Evolutionary conservation across 2,329 filamentous ascomycete species (phyloP), one percentile per base, ranked within the genome.

Genomic region (Fusarium nanum): DNA sequence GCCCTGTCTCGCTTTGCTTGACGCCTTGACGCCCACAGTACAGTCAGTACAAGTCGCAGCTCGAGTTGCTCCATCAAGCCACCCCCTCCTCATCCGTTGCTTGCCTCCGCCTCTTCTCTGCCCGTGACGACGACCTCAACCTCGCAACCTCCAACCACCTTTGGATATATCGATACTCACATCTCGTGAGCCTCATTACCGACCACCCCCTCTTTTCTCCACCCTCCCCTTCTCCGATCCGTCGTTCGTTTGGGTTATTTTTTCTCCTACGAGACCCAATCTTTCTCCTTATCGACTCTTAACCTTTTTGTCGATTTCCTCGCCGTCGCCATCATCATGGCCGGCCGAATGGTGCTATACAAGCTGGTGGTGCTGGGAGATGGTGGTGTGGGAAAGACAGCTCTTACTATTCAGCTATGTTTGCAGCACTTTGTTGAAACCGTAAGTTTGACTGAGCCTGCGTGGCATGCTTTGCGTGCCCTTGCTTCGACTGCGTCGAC

Each of bases 401-500:
- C 94, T 77, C 85, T 97, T 79, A 97, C 94, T 62, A 97, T 97
- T 79, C 94, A 99, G 90, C 87, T 99, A 76, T 98, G 96, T 81
- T 84, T 98, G 78, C 97, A 98, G 82, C 96, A 99, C 83, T 99
- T 99, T 80, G 94, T 98, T 77, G 95, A 98, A 84, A 98, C 94
- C 68, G 88, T 91, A 83, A 82, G 88, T 85, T 64, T 44, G 45
- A 45, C 49, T 37, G 34, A 37, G 34, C 34, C 34, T 37, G 34
- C 34, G 34, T 42, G 32, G 18, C 34, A 42, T 41, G 37, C 42
- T 55, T 27, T 16, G 40, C 63, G 47, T 46, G 52, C 55, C 28
- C 22, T 61, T 48, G 34, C 48, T 25, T 58, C 49, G 44, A 32
- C 32, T 25, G 27, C 50, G 37, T 55, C 45, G 27, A 28, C 45